phyloP scores from a whole-genome alignment of 768 basidiomycete species.

The Xanthoconium stramineum region DNA sequence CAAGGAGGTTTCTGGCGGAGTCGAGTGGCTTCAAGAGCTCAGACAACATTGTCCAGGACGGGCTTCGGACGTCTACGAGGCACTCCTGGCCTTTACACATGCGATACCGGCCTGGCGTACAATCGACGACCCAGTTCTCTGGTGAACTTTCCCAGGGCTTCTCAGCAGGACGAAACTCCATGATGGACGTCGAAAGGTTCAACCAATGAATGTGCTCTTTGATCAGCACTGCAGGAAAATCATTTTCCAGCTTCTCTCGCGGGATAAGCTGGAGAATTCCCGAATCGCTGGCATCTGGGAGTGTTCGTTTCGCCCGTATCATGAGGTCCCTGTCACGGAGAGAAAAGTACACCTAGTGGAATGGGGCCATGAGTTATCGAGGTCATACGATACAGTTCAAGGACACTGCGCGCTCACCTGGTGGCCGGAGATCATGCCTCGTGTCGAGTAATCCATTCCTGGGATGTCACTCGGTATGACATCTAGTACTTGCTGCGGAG shows the following conservation, averaged over 20 bases:
- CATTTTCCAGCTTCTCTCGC: conserved; percentile 17
- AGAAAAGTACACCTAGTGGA: conserved; percentile 23
- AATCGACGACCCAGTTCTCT: conserved; percentile 26
- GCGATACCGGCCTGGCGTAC: conserved; percentile 3
- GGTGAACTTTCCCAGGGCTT: conserved; percentile 24
- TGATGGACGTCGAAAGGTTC: conserved; percentile 16
- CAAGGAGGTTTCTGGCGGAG: conserved; percentile 16
- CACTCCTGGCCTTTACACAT: conserved; percentile 3
- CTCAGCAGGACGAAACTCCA: conserved; percentile 29
- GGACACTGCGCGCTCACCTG: conserved; percentile 8
- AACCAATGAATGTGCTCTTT: conserved; percentile 30
- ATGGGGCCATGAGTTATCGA: neutral
- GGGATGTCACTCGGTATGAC: conserved; percentile 18
- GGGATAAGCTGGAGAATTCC: conserved; percentile 25
- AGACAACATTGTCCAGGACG: conserved; percentile 27
- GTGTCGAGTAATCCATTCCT: conserved; percentile 24
- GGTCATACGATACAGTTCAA: neutral
- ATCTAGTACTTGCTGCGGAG: conserved; percentile 4
- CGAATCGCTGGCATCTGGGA: neutral
- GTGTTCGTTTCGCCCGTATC: conserved; percentile 14
- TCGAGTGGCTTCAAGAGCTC: conserved; percentile 26
- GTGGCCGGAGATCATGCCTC: conserved; percentile 15
- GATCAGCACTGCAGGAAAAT: conserved; percentile 27
- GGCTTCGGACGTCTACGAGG: conserved; percentile 30
- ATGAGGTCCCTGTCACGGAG: conserved; percentile 15